These are phyloP conservation scores for Tolypocladium ovalisporum DNA, from an alignment of 2,329 filamentous ascomycete species.

Conservation along the genomic window DNA sequence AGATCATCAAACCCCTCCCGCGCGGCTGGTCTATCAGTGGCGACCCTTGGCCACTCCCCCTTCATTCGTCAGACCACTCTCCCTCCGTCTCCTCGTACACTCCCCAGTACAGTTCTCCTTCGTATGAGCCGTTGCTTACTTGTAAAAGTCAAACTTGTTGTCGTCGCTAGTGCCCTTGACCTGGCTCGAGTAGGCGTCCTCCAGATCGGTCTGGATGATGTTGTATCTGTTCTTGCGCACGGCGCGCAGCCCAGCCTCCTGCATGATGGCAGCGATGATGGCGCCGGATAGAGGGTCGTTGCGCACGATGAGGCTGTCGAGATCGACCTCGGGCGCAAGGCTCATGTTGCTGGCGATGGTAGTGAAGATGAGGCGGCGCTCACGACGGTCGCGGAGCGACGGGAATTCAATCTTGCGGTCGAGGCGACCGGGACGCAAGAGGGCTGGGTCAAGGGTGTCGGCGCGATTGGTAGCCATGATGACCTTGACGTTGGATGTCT, in stretches of 20 bases:
- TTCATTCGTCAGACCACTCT: too few species aligned
- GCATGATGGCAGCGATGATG: conserved; percentile 97
- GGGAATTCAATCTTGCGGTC: conserved; percentile 99
- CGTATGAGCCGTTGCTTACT: conserved; percentile 34
- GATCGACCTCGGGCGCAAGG: conserved; percentile 86
- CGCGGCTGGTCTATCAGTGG: background rate
- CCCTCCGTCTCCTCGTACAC: background rate
- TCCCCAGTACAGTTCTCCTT: too few species aligned
- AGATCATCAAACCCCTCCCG: background rate
- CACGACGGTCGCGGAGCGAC: conserved; percentile 82
- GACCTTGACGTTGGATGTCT: conserved; percentile 98
- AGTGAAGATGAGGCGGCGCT: conserved; percentile 90
- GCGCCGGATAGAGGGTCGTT: conserved; percentile 94
- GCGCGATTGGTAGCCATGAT: conserved; percentile 99
- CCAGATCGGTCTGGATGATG: conserved; percentile 93
- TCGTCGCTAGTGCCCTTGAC: conserved; percentile 67
- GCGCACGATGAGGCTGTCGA: conserved; percentile 90
- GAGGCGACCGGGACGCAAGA: conserved; percentile 87
- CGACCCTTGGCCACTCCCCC: background rate
- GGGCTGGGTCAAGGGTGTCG: conserved; percentile 89
- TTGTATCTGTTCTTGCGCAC: conserved; percentile 98
- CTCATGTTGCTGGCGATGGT: conserved; percentile 99
- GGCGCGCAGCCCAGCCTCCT: conserved; percentile 88
- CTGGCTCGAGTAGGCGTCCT: conserved; percentile 94
- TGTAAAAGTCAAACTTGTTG: conserved; percentile 87